These are phyloP conservation scores for Gentiana dahurica DNA, from an alignment of 257 asterid genomes.

Conservation along the genomic window DNA sequence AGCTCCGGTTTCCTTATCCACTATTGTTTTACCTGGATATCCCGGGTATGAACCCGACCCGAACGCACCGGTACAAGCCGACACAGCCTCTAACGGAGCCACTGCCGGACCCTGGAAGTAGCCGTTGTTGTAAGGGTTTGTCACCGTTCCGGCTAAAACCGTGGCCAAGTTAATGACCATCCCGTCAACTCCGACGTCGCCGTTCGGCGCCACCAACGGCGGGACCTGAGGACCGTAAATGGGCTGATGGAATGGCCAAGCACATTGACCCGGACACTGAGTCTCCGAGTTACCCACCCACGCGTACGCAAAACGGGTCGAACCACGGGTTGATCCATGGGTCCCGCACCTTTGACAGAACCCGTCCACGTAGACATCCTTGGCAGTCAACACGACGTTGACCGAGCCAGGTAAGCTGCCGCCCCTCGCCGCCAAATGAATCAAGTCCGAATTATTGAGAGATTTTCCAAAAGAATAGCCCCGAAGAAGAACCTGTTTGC, in stretches of 20 bases:
- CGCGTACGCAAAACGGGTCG: conserved; percentile 44
- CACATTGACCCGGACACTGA: conserved; percentile 73
- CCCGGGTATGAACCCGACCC: conserved; percentile 82
- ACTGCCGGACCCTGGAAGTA: conserved; percentile 64
- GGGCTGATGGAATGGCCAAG: conserved; percentile 91
- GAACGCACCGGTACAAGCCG: conserved; percentile 61
- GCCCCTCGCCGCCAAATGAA: conserved; percentile 48
- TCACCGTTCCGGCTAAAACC: conserved; percentile 64
- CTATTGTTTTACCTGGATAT: conserved; percentile 36
- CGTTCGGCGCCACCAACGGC: conserved; percentile 61
- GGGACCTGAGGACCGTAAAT: conserved; percentile 68
- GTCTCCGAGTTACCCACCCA: conserved; percentile 80
- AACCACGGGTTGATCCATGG: conserved; percentile 55
- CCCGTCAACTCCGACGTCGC: conserved; percentile 68
- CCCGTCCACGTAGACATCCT: conserved; percentile 57
- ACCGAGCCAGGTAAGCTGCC: conserved; percentile 34
- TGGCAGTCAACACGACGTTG: conserved; percentile 64
- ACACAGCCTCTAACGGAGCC: conserved; percentile 78
- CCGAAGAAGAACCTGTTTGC: conserved; percentile 51
- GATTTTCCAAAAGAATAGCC: conserved; percentile 44
- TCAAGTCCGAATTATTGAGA: conserved; percentile 31
- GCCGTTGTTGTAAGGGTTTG: conserved; percentile 62
- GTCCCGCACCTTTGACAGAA: conserved; percentile 69
- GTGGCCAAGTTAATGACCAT: conserved; percentile 65
- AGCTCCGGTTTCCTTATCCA: conserved; percentile 47